phyloP scores from a whole-genome alignment of 805 yeast species.

The Teunomyces barrocoloradensis region DNA sequence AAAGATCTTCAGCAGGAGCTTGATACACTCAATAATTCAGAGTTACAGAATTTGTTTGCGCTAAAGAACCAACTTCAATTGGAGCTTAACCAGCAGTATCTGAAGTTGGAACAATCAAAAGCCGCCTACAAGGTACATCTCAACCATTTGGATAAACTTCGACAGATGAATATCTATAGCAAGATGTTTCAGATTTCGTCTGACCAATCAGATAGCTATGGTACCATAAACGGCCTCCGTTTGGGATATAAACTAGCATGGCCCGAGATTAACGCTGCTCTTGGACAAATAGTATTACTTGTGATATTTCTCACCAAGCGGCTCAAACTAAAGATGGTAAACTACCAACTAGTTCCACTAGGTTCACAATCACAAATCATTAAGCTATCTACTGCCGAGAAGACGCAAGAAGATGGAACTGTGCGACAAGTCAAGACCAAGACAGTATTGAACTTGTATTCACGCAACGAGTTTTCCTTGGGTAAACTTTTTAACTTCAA shows the following conservation, averaged over 20 bases:
- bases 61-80: conserved; percentile 56
- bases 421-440: conserved; percentile 19
- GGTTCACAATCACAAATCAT: conserved; percentile 82
- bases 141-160: conserved; percentile 64
- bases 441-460: conserved; percentile 53
- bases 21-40: conserved; percentile 30
- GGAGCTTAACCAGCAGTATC: conserved; percentile 47
- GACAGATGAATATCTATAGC: conserved; percentile 77
- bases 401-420: not conserved
- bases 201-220: conserved; percentile 66
- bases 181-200: conserved; percentile 82
- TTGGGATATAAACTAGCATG: conserved; percentile 80
- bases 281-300: conserved; percentile 78
- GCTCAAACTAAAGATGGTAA: conserved; percentile 51
- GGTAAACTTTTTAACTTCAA: conserved; percentile 73
- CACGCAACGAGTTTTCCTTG: conserved; percentile 70
- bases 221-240: conserved; percentile 81
- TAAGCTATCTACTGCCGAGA: conserved; percentile 33
- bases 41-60: conserved; percentile 46
- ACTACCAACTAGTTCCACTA: conserved; percentile 71
- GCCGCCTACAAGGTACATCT: conserved; percentile 61
- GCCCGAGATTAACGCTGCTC: conserved; percentile 88
- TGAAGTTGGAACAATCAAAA: conserved; percentile 61
- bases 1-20: conserved; percentile 40
- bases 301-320: conserved; percentile 61